phyloP scores from a whole-genome alignment of 352 stramenopile genomes.

The Globisporangium lucens region DNA sequence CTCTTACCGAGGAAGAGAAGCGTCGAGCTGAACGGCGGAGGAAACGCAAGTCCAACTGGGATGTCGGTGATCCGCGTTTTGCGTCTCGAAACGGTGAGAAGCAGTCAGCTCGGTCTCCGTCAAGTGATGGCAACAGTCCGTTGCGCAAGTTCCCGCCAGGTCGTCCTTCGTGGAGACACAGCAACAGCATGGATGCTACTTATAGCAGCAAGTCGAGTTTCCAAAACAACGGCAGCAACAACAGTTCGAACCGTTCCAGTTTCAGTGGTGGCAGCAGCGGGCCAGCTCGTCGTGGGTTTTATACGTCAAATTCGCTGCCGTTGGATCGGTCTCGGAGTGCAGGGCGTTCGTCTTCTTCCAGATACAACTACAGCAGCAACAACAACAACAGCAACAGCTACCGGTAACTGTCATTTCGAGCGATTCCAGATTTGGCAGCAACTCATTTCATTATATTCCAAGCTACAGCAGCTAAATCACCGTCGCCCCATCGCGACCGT shows the following conservation, averaged over 20 bases:
- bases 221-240: slow-evolving; percentile 24
- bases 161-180: slow-evolving; percentile 58
- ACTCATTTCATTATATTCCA: slow-evolving; percentile 11
- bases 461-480: slow-evolving; percentile 12
- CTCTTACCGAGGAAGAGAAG: slow-evolving; percentile 52
- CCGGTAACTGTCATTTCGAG: slow-evolving; percentile 13
- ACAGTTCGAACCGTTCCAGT: slow-evolving; percentile 8
- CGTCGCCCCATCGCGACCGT: slow-evolving; percentile 5
- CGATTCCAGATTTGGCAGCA: neutral
- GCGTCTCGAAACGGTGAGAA: slow-evolving; percentile 28
- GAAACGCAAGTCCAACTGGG: slow-evolving; percentile 78
- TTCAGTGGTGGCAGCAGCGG: slow-evolving; percentile 12
- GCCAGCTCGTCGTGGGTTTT: slow-evolving; percentile 34
- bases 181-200: slow-evolving; percentile 63
- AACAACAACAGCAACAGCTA: slow-evolving; percentile 17
- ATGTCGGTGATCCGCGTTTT: slow-evolving; percentile 70
- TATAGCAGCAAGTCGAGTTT: slow-evolving; percentile 35
- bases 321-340: slow-evolving; percentile 51
- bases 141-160: slow-evolving; percentile 48
- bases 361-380: slow-evolving; percentile 27
- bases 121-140: slow-evolving; percentile 24
- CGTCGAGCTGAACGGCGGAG: slow-evolving; percentile 60
- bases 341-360: slow-evolving; percentile 28
- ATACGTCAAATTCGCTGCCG: slow-evolving; percentile 48
- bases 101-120: slow-evolving; percentile 5